Evolutionary conservation across 345 rosid genomes (phyloP).

Genomic region (Citrus inodora): DNA sequence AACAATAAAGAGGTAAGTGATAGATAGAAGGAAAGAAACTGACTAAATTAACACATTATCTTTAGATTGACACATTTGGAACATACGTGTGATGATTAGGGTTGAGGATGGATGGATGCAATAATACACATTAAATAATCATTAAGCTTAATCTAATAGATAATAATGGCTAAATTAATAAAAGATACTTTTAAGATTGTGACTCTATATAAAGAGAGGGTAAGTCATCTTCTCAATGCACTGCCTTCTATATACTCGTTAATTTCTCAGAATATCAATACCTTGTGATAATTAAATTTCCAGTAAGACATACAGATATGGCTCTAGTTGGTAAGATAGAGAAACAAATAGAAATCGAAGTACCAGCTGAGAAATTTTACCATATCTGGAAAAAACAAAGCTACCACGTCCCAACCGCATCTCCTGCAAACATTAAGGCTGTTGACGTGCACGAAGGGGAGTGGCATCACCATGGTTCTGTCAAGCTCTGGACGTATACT

Average conservation of each 20-base stretch:
- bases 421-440: conserved; percentile 16
- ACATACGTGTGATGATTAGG: too few species aligned
- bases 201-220: neutral
- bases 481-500: conserved; percentile 23
- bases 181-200: too few species aligned
- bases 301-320: neutral
- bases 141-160: too few species aligned
- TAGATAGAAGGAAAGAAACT: too few species aligned
- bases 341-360: conserved; percentile 18
- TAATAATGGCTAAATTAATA: too few species aligned
- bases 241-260: neutral
- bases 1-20: too few species aligned
- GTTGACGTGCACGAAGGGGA: conserved; percentile 34
- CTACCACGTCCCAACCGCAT: conserved; percentile 14
- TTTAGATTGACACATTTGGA: too few species aligned
- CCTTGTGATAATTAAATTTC: neutral
- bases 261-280: neutral
- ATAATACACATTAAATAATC: too few species aligned
- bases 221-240: neutral
- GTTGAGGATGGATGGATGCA: too few species aligned
- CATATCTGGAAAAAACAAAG: conserved; percentile 4
- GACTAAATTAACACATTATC: too few species aligned
- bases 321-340: conserved; percentile 16
- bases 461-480: conserved; percentile 29
- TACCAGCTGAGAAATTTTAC: conserved; percentile 27